Base-by-base conservation (phyloP, 139 green algal species). In the Trebouxia sp. region DNA sequence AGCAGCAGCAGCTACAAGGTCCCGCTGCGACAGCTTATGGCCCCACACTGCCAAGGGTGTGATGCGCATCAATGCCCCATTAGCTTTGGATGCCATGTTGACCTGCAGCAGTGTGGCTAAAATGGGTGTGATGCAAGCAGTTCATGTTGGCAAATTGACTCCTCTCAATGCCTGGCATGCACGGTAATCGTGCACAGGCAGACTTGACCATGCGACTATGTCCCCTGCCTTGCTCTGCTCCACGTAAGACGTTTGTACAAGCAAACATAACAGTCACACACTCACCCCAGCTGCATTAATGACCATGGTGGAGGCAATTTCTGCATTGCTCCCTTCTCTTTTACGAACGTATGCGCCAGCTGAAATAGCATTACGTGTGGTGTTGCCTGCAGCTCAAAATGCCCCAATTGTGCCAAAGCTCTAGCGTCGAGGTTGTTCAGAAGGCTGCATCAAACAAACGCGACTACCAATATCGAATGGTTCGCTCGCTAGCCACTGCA, bases 1-100 rank as follows among this genome's bases (percentile, higher is more conserved):
- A 9, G 15, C 53, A 17, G 24, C 39, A 24, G 41, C 39, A 10
- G 37, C 32, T 15, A 53, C 39, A 7, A 76, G 7, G 24, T 55
- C 2, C 8, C 53, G 24, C 11, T 76, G 8, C 24, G 39, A 14
- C 24, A 55, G 67, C 39, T 53, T 24, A 26, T 38, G 26, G n/a
- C 24, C 39, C 67, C 67, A 76, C 10, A 76, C 41, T n/a, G 67
- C 67, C 67, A 76, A 53, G 39, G 67, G 67, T 10, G 67, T 55
- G 24, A 55, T 38, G 20, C 66, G 38, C 38, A 51, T 76, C 6
- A 76, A 24, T 9, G 38, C 38, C 24, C 39, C 66, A 76, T 76
- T 76, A 14, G 38, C 39, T 26, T 75, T 48, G 15, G 35, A 50
- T 3, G n/a, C 37, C 66, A 76, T 76, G 39, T 76, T 76, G 37